Evolutionary conservation across 805 yeast genomes (phyloP).

Genomic region (Wickerhamomyces tratensis): DNA sequence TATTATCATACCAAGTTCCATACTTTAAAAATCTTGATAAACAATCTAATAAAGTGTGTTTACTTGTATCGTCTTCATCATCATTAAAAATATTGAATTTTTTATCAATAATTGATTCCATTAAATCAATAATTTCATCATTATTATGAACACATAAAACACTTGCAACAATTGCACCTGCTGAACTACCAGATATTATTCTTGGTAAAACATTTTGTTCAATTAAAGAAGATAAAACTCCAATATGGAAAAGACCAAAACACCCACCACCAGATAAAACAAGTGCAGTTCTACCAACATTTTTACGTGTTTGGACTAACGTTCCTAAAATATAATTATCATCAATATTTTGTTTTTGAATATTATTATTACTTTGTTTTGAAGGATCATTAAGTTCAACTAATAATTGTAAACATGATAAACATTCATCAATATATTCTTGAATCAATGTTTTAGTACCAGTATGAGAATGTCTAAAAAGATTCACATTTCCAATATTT

Average conservation of each 20-base stretch:
- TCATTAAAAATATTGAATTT: slow-evolving; percentile 45
- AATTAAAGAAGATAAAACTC: slow-evolving; percentile 73
- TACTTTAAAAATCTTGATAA: slow-evolving; percentile 58
- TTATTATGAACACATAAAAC: slow-evolving; percentile 73
- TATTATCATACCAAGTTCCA: slow-evolving; percentile 85
- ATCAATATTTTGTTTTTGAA: slow-evolving; percentile 31
- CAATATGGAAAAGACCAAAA: slow-evolving; percentile 87
- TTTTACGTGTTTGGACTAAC: slow-evolving; percentile 79
- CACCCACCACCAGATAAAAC: slow-evolving; percentile 96
- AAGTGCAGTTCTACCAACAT: slow-evolving; percentile 89
- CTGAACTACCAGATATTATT: slow-evolving; percentile 88
- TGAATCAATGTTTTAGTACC: slow-evolving; percentile 85
- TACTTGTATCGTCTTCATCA: slow-evolving; percentile 34
- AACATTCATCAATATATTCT: slow-evolving; percentile 75
- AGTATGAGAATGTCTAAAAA: slow-evolving; percentile 69
- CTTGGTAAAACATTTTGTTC: slow-evolving; percentile 74
- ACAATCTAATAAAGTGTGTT: slow-evolving; percentile 41
- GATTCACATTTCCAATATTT: slow-evolving; percentile 70
- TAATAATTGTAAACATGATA: slow-evolving; percentile 26
- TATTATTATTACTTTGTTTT: slow-evolving; percentile 4
- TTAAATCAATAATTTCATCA: slow-evolving; percentile 51
- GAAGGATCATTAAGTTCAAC: slow-evolving; percentile 14
- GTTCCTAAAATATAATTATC: slow-evolving; percentile 66
- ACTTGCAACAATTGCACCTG: slow-evolving; percentile 92
- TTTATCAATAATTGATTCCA: slow-evolving; percentile 34